phyloP scores from a whole-genome alignment of 371 early-diverging fungal genomes.

The Catenaria anguillulae region DNA sequence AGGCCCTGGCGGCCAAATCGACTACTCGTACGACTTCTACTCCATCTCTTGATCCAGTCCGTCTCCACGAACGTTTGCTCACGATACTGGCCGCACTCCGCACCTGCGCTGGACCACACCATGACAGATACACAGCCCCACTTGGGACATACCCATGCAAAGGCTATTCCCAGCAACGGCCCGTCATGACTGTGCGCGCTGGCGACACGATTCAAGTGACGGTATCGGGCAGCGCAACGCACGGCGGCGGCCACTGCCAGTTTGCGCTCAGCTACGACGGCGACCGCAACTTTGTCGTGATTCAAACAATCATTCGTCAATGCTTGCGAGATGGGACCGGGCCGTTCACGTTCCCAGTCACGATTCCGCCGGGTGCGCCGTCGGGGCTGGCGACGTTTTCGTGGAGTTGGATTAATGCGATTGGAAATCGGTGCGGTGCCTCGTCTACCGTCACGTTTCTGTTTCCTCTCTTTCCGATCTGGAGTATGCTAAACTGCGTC shows the following conservation, averaged over 20 bases:
- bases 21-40: not conserved
- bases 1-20: not conserved
- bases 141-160: constrained; percentile 12
- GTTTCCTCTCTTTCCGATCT: accelerated
- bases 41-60: too few species aligned
- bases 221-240: constrained; percentile 9
- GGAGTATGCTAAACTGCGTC: not conserved
- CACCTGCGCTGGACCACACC: too few species aligned
- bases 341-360: constrained; percentile 22
- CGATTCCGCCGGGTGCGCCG: constrained; percentile 38
- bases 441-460: too few species aligned
- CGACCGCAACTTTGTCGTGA: constrained; percentile 41
- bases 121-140: too few species aligned
- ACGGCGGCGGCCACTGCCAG: constrained; percentile 48
- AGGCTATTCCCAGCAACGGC: constrained; percentile 9
- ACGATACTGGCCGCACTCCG: too few species aligned
- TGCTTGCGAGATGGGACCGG: constrained; percentile 21
- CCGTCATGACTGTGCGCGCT: constrained; percentile 7
- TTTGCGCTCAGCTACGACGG: constrained; percentile 48
- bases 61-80: too few species aligned
- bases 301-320: constrained; percentile 31
- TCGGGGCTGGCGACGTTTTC: constrained; percentile 32
- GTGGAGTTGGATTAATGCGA: constrained; percentile 49
- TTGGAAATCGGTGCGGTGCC: constrained; percentile 34
- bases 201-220: constrained; percentile 9